Percentiles rank a stretch among this genome's conserved stretches.
These are phyloP conservation scores for Leccinum rimulosum DNA, from an alignment of 768 basidiomycete species.

Conservation along the genomic window DNA sequence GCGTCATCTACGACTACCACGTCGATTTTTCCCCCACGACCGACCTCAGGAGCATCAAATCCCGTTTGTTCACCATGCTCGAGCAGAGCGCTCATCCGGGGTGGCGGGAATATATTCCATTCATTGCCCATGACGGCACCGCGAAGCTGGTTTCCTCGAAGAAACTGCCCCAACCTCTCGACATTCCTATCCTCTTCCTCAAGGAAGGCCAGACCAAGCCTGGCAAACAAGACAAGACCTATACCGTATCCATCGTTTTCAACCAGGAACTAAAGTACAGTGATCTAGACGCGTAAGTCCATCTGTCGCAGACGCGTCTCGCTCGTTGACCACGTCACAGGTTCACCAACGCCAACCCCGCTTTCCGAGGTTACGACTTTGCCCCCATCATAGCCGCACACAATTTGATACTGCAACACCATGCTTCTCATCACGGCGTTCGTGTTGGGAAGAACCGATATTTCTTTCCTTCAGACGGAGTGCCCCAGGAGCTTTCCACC, in stretches of 20 bases:
- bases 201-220: constrained; percentile 41
- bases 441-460: constrained; percentile 50
- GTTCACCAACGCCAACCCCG: constrained; percentile 36
- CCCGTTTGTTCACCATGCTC: constrained; percentile 42
- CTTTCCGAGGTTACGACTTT: constrained; percentile 39
- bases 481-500: constrained; percentile 28
- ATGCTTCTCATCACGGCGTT: constrained; percentile 43
- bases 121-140: constrained; percentile 40
- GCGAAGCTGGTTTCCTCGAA: constrained; percentile 42
- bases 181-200: constrained; percentile 32
- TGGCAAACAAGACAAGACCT: constrained; percentile 30
- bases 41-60: constrained; percentile 36
- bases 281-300: constrained; percentile 34
- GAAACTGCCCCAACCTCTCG: constrained; percentile 37
- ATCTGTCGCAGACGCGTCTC: neutral
- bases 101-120: constrained; percentile 37
- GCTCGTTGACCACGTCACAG: constrained; percentile 25
- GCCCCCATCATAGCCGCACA: constrained; percentile 43
- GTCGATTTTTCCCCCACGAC: constrained; percentile 37
- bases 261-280: constrained; percentile 29
- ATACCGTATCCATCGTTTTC: constrained; percentile 37
- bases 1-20: constrained; percentile 45
- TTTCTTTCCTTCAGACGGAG: constrained; percentile 41
- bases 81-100: constrained; percentile 35
- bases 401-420: constrained; percentile 45